A percentile compares a stretch with the other conserved stretches of the same genome.
Conservation (phyloP, 1,284 basidiomycete genomes). For the Bjerkandera adusta region DNA sequence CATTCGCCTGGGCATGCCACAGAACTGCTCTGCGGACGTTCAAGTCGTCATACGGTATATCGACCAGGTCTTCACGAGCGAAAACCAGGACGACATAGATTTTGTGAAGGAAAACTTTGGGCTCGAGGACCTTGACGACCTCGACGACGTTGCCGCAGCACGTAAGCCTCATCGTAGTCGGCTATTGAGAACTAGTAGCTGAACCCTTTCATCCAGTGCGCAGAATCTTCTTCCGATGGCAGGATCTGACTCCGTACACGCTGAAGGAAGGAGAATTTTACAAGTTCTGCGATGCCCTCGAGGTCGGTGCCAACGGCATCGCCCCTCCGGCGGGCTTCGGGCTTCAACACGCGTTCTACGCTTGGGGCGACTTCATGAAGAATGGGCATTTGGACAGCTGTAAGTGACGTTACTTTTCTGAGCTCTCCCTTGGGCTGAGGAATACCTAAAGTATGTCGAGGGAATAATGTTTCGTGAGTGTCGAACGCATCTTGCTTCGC, state of each 20-base stretch:
- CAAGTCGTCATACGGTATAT: conserved; percentile 62
- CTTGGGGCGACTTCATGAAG: conserved; percentile 61
- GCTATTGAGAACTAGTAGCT: not conserved
- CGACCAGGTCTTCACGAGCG: conserved; percentile 51
- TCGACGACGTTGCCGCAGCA: conserved; percentile 66
- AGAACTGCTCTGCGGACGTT: conserved; percentile 72
- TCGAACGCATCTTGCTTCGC: conserved; percentile 28
- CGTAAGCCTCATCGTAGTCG: conserved; percentile 31
- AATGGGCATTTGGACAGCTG: conserved; percentile 39
- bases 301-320: conserved; percentile 58
- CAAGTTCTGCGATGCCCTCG: conserved; percentile 70
- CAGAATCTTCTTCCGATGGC: conserved; percentile 56
- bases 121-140: conserved; percentile 51
- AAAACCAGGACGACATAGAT: conserved; percentile 44
- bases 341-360: conserved; percentile 53
- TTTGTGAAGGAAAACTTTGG: conserved; percentile 57
- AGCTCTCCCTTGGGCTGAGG: not conserved
- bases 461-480: conserved; percentile 37
- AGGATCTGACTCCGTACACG: conserved; percentile 47
- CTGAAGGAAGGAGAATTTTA: conserved; percentile 46
- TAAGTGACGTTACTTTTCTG: conserved; percentile 26
- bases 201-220: conserved; percentile 39
- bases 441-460: conserved; percentile 44
- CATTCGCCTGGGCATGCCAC: conserved; percentile 66
- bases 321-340: conserved; percentile 62